Percentiles rank a stretch among this genome's conserved stretches.
These are phyloP conservation scores for Mucor irregularis DNA, from an alignment of 371 early-diverging fungal species.

Conservation along the genomic window DNA sequence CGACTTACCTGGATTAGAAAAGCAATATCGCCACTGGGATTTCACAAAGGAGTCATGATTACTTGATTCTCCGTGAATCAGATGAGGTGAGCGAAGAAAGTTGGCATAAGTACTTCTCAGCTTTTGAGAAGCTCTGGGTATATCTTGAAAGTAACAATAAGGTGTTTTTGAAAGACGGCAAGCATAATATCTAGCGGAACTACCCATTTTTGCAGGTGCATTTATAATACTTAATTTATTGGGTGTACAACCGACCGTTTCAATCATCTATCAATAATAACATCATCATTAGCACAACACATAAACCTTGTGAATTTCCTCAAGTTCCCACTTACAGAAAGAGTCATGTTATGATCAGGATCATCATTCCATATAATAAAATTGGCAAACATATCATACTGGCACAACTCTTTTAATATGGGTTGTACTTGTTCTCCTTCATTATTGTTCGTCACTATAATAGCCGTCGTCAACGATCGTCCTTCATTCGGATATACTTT, in stretches of 20 bases:
- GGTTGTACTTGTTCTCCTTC: constrained; percentile 33
- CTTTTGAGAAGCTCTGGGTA: constrained; percentile 31
- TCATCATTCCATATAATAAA: constrained; percentile 67
- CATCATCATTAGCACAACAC: no score
- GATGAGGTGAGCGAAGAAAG: constrained; percentile 55
- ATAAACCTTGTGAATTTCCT: no score
- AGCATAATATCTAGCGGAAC: constrained; percentile 61
- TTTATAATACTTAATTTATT: constrained; percentile 51
- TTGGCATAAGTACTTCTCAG: constrained; percentile 64
- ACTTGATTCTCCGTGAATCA: constrained; percentile 57
- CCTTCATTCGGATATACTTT: constrained; percentile 62
- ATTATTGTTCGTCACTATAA: constrained; percentile 33
- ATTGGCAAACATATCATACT: constrained; percentile 59
- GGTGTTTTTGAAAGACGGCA: constrained; percentile 60
- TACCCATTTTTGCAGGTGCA: constrained; percentile 51
- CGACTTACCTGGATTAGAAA: constrained; percentile 57
- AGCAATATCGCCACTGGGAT: constrained; percentile 69
- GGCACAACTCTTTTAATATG: constrained; percentile 54
- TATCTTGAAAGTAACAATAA: constrained; percentile 68
- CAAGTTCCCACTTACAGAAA: constrained; percentile 40
- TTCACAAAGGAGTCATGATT: constrained; percentile 50
- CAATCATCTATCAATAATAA: constrained; percentile 40
- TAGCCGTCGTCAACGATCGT: constrained; percentile 49
- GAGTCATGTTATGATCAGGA: constrained; percentile 43
- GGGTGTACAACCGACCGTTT: constrained; percentile 30